Percentiles rank a stretch among this genome's conserved stretches.
phyloP scores from a whole-genome alignment of 2,329 filamentous ascomycete species.

The Aspergillus calidoustus region DNA sequence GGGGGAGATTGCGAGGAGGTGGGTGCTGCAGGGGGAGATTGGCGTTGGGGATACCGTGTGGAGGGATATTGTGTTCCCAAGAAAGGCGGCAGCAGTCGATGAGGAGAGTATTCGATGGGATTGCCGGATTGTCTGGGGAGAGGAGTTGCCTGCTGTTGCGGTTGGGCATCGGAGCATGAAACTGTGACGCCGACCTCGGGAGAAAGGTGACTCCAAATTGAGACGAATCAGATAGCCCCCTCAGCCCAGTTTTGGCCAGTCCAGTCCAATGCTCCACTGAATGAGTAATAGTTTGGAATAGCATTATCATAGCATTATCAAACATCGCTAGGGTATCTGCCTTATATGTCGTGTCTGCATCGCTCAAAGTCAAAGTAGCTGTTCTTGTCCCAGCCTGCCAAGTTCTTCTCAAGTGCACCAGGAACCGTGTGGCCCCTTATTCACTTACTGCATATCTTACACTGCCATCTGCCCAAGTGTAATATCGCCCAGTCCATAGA shows the following conservation, averaged over 20 bases:
- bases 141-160: slow-evolving; percentile 10
- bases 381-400: neutral
- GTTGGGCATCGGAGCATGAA: slow-evolving; percentile 16
- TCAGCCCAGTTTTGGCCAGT: too few relatives aligned
- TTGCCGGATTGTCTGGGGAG: slow-evolving; percentile 30
- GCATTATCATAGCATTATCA: neutral
- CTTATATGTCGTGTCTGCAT: neutral
- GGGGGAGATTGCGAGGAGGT: slow-evolving; percentile 41
- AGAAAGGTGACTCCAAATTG: neutral
- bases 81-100: neutral
- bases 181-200: neutral
- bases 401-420: neutral
- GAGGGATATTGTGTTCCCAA: slow-evolving; percentile 28
- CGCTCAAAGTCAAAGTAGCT: neutral
- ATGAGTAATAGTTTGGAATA: neutral
- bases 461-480: neutral
- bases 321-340: neutral
- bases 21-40: slow-evolving; percentile 37
- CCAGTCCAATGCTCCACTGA: neutral
- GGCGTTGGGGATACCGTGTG: slow-evolving; percentile 22
- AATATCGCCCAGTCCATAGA: neutral
- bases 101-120: slow-evolving; percentile 33
- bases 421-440: neutral
- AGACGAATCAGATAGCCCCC: too few relatives aligned
- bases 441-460: neutral